Percentiles rank a stretch among this genome's conserved stretches.
phyloP scores from a whole-genome alignment of 371 early-diverging fungal species.

The Funneliformis caledonium region DNA sequence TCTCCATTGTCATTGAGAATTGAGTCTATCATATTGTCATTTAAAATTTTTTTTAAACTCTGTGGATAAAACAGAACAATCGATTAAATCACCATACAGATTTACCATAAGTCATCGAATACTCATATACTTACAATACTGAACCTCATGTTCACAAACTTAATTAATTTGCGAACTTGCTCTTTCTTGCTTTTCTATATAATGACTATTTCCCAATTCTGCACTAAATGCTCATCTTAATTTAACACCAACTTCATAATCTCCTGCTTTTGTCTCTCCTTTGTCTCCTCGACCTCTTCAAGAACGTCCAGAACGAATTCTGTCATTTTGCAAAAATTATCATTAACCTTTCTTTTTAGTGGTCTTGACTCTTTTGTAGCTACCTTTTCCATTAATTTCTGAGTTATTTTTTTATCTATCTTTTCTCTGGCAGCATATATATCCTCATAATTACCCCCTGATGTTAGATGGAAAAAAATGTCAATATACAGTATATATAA shows the following conservation, averaged over 20 bases:
- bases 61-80: neutral
- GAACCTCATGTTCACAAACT: neutral
- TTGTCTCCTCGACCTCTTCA: conserved; percentile 4
- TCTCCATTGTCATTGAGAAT: too few relatives aligned
- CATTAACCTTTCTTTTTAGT: too few relatives aligned
- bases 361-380: neutral
- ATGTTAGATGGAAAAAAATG: conserved; percentile 11
- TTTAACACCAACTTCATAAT: conserved; percentile 11
- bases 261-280: conserved; percentile 5
- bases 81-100: neutral
- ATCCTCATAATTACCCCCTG: conserved; percentile 1
- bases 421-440: neutral
- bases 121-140: too few relatives aligned
- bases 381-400: neutral
- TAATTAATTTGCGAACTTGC: conserved; percentile 22
- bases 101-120: neutral
- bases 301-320: conserved; percentile 13
- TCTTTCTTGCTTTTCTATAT: neutral
- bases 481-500: neutral
- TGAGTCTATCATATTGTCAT: neutral
- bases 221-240: conserved; percentile 1
- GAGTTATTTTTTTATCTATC: neutral
- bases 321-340: conserved; percentile 6
- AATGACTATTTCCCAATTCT: too few relatives aligned
- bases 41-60: neutral